phyloP scores from a whole-genome alignment of 2,329 filamentous ascomycete genomes.

The Colletotrichum horii region DNA sequence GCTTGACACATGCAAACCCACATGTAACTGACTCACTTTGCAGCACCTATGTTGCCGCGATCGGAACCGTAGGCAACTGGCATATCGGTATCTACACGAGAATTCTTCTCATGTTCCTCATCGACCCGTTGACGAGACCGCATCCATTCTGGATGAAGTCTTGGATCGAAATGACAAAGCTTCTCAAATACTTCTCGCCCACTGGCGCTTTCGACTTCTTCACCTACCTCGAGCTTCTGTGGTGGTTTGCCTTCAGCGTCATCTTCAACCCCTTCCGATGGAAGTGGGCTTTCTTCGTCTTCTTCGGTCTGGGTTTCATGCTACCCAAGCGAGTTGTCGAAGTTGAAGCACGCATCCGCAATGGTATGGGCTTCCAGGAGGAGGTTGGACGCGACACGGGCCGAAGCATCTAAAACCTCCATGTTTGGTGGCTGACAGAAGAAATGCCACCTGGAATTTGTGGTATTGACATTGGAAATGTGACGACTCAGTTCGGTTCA shows the following conservation, averaged over 20 bases:
- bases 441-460: neutral
- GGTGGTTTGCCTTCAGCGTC: constrained; percentile 85
- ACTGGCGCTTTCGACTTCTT: constrained; percentile 87
- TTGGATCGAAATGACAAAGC: constrained; percentile 84
- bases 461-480: neutral
- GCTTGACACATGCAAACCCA: neutral
- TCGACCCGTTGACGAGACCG: constrained; percentile 78
- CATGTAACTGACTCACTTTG: neutral
- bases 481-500: neutral
- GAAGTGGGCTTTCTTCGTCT: constrained; percentile 88
- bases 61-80: constrained; percentile 84
- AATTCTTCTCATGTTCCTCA: constrained; percentile 84
- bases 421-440: neutral
- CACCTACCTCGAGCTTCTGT: constrained; percentile 83
- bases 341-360: constrained; percentile 66
- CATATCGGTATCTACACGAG: constrained; percentile 91
- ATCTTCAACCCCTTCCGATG: constrained; percentile 84
- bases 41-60: constrained; percentile 80
- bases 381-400: constrained; percentile 34
- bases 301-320: constrained; percentile 73
- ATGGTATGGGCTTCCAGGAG: constrained; percentile 49
- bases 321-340: constrained; percentile 71
- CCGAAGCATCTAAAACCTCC: constrained; percentile 32
- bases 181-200: constrained; percentile 72
- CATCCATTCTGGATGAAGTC: constrained; percentile 77